phyloP scores from a whole-genome alignment of 2,329 filamentous ascomycete genomes.

The Chrysoporthe deuterocubensis region DNA sequence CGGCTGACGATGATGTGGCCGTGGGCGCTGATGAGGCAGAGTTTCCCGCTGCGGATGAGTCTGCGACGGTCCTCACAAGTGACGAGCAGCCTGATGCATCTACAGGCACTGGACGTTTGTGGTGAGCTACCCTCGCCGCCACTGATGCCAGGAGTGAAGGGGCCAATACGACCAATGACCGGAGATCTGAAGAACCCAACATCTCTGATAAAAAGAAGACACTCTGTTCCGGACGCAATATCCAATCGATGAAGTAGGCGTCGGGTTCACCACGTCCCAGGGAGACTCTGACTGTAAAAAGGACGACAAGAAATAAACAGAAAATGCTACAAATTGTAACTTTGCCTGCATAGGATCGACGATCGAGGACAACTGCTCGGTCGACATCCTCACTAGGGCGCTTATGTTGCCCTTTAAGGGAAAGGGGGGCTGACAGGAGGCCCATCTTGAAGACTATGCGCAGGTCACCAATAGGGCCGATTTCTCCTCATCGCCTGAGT shows the following conservation, averaged over 20 bases:
- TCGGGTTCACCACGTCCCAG: background rate
- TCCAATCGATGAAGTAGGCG: background rate
- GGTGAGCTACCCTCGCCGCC: background rate
- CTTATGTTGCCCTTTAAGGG: slow-evolving; percentile 9
- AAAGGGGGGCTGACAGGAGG: background rate
- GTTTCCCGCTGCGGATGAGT: background rate
- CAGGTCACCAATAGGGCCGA: background rate
- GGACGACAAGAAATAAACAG: background rate
- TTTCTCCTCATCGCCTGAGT: background rate
- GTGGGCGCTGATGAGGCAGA: background rate
- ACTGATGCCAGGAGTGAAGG: slow-evolving; percentile 4
- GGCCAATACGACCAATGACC: background rate
- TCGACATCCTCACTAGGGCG: slow-evolving; percentile 1
- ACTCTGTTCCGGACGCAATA: background rate
- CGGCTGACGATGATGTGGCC: background rate
- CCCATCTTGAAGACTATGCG: slow-evolving; percentile 4
- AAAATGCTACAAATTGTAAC: background rate
- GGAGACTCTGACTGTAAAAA: background rate
- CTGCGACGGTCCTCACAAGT: slow-evolving; percentile 21
- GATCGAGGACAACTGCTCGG: background rate
- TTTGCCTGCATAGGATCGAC: background rate
- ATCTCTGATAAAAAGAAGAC: background rate
- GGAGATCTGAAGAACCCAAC: background rate
- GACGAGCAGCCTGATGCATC: background rate
- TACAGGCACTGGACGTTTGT: background rate